Percentiles rank a stretch among this genome's conserved stretches.
Evolutionary conservation across 2,329 filamentous ascomycete genomes (phyloP).

Genomic region (Falciphora oryzae): DNA sequence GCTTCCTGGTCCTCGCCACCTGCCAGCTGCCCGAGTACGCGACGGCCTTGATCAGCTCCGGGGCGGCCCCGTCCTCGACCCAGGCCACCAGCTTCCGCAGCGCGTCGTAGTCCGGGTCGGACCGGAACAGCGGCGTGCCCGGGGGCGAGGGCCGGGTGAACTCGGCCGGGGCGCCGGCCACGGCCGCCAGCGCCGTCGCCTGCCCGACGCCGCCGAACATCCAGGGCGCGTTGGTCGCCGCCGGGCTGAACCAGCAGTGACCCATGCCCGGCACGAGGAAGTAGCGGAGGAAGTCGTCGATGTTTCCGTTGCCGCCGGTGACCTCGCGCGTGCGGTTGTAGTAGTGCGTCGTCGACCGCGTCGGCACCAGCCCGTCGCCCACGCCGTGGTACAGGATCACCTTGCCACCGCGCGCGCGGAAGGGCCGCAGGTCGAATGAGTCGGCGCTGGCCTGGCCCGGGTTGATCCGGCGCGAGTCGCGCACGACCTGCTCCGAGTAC

Average conservation of each 20-base stretch:
- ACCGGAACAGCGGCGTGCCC: slow-evolving; percentile 26
- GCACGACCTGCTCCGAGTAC: slow-evolving; percentile 23
- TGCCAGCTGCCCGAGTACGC: background rate
- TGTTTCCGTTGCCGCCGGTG: slow-evolving; percentile 25
- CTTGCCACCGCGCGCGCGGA: slow-evolving; percentile 31
- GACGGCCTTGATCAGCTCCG: slow-evolving; percentile 15
- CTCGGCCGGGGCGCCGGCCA: slow-evolving; percentile 17
- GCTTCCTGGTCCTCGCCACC: slow-evolving; percentile 10
- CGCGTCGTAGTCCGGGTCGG: slow-evolving; percentile 29
- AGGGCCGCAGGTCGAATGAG: slow-evolving; percentile 23
- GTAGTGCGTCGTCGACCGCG: slow-evolving; percentile 26
- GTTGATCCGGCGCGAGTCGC: slow-evolving; percentile 20
- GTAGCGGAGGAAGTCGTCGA: slow-evolving; percentile 37
- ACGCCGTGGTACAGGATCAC: slow-evolving; percentile 37
- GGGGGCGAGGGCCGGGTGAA: slow-evolving; percentile 13
- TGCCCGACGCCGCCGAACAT: slow-evolving; percentile 26
- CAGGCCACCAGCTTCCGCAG: slow-evolving; percentile 30
- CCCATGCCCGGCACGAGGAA: slow-evolving; percentile 46
- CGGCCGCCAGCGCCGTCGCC: slow-evolving; percentile 12
- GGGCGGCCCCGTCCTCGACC: slow-evolving; percentile 28
- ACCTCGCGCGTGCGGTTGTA: slow-evolving; percentile 27
- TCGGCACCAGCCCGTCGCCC: slow-evolving; percentile 30
- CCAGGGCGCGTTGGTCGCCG: slow-evolving; percentile 27
- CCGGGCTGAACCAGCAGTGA: slow-evolving; percentile 35
- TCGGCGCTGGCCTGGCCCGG: slow-evolving; percentile 25